Base-by-base conservation (phyloP, 768 basidiomycete genomes). In the Dacryopinax primogenitus region DNA sequence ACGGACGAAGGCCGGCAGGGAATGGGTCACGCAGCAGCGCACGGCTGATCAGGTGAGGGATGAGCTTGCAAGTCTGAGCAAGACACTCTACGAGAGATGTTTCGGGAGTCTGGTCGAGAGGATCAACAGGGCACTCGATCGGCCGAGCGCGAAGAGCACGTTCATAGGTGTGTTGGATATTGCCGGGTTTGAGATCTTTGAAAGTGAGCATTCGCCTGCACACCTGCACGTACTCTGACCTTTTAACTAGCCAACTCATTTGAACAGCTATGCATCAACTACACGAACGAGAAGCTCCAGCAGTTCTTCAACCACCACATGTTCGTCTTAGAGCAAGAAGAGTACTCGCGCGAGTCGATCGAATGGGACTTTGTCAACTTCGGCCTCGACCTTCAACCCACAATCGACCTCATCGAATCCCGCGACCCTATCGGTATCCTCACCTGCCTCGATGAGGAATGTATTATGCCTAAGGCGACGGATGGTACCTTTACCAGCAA, bases 121-220 rank as follows among this genome's bases (percentile, higher is more conserved):
- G 35, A 90, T 99, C 74, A 99, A 99, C 74, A 84, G 84, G 32
- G 94, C 94, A 1, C 81, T 99, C 2, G 95, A 97, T 72, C 84
- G 95, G 1, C 95, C 95, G 1, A 87, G 90, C 1, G 87, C 87
- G 44, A 90, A 94, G 76, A 84, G 88, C 7, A 89, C 90, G 1
- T 99, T 97, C 75, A 98, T 99, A 67, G 96, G 96, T 44, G 96
- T 99, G 9, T 82, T 99, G 33, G 96, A 99, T 83, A 99, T 99
- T 63, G 96, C 96, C 6, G 96, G 96, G 9, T 99, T 99, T 76
- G 96, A 99, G 76, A 99, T 99, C 67, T 82, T 81, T 65, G 73
- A 73, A 33, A 68, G 66, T 68, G 21, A 18, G 37, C 32, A 7
- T 11, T 33, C 33, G 13, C 21, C 51, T 36, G 51, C 28, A 28